Evolutionary conservation across 441 rosid species (phyloP).

Genomic region (Jatropha multifida): DNA sequence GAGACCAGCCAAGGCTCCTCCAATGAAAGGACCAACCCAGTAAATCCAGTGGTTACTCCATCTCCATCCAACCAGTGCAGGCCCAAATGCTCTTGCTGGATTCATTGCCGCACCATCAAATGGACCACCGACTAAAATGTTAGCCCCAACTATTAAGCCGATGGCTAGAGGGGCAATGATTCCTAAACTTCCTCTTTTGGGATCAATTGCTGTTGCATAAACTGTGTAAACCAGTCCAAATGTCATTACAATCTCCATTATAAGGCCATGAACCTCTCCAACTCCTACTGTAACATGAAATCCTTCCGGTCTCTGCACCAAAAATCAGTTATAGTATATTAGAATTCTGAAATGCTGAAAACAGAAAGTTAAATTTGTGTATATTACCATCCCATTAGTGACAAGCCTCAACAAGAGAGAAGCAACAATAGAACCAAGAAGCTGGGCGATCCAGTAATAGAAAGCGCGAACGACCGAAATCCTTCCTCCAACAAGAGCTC

Average conservation of each 20-base stretch:
- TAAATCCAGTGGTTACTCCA: conserved; percentile 89
- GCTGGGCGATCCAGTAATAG: conserved; percentile 37
- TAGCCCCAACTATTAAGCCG: conserved; percentile 68
- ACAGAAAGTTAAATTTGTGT: neutral
- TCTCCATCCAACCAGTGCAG: conserved; percentile 88
- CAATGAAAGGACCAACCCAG: conserved; percentile 76
- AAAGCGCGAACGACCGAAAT: conserved; percentile 22
- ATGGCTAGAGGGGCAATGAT: conserved; percentile 69
- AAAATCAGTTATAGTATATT: neutral
- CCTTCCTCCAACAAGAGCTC: conserved; percentile 70
- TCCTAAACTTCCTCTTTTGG: conserved; percentile 75
- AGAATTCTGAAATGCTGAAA: neutral
- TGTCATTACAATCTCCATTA: conserved; percentile 64
- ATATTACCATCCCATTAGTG: conserved; percentile 39
- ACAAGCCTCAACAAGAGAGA: conserved; percentile 59
- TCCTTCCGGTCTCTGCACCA: conserved; percentile 65
- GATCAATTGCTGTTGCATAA: conserved; percentile 67
- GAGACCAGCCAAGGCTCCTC: conserved; percentile 64
- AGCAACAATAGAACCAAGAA: conserved; percentile 31
- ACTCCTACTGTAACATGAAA: conserved; percentile 58
- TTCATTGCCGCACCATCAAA: conserved; percentile 84
- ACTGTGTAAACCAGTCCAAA: conserved; percentile 65
- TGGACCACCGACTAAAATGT: conserved; percentile 74
- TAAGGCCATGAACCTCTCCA: conserved; percentile 45
- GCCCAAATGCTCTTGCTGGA: conserved; percentile 82